Evolutionary conservation across 2,329 filamentous ascomycete genomes (phyloP).

Genomic region (Beauveria scarabaeidicola): DNA sequence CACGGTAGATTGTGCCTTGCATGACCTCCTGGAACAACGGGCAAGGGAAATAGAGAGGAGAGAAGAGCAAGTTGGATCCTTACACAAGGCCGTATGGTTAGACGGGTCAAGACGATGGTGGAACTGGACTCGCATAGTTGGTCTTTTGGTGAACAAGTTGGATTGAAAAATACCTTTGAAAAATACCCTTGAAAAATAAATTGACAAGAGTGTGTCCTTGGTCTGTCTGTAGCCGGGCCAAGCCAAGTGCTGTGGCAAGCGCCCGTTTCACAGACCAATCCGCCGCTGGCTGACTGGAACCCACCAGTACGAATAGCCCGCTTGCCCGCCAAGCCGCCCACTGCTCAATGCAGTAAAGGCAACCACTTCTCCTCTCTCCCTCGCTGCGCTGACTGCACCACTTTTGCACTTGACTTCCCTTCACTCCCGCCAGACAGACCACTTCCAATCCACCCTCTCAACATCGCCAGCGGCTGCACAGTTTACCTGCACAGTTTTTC

Average conservation of each 20-base stretch:
- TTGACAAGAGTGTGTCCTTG: no score
- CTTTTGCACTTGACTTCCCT: conserved; percentile 8
- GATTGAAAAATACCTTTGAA: no score
- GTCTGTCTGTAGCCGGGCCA: no score
- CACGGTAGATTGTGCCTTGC: not conserved
- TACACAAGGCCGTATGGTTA: not conserved
- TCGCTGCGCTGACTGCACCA: not conserved
- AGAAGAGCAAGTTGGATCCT: not conserved
- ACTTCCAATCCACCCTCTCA: not conserved
- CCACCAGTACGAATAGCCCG: not conserved
- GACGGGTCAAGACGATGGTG: not conserved
- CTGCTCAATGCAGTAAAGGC: not conserved
- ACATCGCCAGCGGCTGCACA: not conserved
- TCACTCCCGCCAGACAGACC: conserved; percentile 2
- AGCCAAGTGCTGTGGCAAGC: not conserved
- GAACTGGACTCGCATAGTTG: no score
- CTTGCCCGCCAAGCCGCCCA: not conserved
- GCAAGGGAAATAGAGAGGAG: not conserved
- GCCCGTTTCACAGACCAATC: not conserved
- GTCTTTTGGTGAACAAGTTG: no score
- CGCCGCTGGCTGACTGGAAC: not conserved
- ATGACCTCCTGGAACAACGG: not conserved
- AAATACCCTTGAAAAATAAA: no score
- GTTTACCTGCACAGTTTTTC: not conserved
- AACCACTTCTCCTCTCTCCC: not conserved